Evolutionary conservation across 2,329 filamentous ascomycete species (phyloP).

Genomic region (Aspergillus ochraceus): DNA sequence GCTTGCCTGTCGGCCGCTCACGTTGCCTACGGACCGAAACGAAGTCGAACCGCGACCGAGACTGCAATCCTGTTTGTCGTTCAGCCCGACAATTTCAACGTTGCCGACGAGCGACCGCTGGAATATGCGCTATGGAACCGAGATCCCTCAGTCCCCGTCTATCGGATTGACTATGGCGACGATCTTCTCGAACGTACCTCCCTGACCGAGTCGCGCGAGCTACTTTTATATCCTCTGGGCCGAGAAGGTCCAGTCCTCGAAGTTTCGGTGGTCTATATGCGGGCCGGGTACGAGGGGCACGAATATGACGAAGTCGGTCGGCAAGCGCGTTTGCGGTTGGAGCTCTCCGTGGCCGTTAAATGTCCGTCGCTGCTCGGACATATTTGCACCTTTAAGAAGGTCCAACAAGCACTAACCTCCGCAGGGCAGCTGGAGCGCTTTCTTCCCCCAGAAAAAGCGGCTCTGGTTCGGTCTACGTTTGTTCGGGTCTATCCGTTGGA

Average conservation of each 20-base stretch:
- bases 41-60: slow-evolving; percentile 7
- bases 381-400: slow-evolving; percentile 45
- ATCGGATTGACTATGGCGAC: slow-evolving; percentile 37
- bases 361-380: slow-evolving; percentile 46
- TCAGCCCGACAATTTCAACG: slow-evolving; percentile 47
- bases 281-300: slow-evolving; percentile 43
- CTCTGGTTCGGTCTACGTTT: slow-evolving; percentile 35
- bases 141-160: slow-evolving; percentile 33
- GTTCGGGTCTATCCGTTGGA: slow-evolving; percentile 40
- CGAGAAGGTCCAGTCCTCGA: slow-evolving; percentile 28
- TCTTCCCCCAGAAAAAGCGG: slow-evolving; percentile 28
- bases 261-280: slow-evolving; percentile 45
- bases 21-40: slow-evolving; percentile 28
- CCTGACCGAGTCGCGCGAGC: slow-evolving; percentile 29
- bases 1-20: slow-evolving; percentile 35
- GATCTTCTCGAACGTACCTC: slow-evolving; percentile 32
- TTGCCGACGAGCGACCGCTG: slow-evolving; percentile 48
- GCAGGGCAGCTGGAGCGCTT: slow-evolving; percentile 37
- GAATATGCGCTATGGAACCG: slow-evolving; percentile 43
- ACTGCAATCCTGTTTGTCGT: slow-evolving; percentile 46
- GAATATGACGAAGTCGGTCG: slow-evolving; percentile 40
- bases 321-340: slow-evolving; percentile 35
- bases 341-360: slow-evolving; percentile 45
- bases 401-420: slow-evolving; percentile 42
- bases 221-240: slow-evolving; percentile 38